These are phyloP conservation scores for Arabidopsis arenosa DNA, from an alignment of 345 rosid genomes.

Conservation along the genomic window DNA sequence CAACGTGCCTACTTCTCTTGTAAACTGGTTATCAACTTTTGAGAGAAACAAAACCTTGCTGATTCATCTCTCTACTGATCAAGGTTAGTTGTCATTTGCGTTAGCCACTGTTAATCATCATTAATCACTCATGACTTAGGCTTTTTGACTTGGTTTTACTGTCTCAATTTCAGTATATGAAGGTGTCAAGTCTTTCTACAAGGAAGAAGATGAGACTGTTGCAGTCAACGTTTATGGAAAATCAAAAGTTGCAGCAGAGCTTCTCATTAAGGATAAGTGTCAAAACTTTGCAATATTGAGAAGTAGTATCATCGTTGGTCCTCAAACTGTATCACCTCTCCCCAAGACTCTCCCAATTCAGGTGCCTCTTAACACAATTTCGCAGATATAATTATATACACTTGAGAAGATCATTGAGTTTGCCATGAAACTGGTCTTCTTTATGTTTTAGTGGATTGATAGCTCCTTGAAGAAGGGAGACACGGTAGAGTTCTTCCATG, in stretches of 20 bases:
- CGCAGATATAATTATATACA: background rate
- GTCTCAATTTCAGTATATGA: constrained; percentile 61
- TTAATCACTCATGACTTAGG: constrained; percentile 1
- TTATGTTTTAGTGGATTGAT: constrained; percentile 78
- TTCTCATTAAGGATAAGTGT: constrained; percentile 61
- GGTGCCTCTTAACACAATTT: constrained; percentile 47
- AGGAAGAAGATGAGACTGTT: constrained; percentile 80
- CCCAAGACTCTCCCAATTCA: constrained; percentile 88
- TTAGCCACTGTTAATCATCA: background rate
- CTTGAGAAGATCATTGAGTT: background rate
- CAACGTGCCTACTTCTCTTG: constrained; percentile 77
- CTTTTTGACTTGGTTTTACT: constrained; percentile 22
- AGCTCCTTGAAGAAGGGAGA: constrained; percentile 73
- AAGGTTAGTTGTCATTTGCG: constrained; percentile 51
- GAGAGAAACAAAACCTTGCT: constrained; percentile 52
- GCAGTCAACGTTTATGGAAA: constrained; percentile 87
- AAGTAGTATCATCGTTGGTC: constrained; percentile 88
- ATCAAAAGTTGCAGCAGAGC: constrained; percentile 88
- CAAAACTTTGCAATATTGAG: constrained; percentile 75
- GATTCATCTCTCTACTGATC: constrained; percentile 92
- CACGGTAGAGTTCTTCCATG: constrained; percentile 68
- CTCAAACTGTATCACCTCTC: constrained; percentile 84
- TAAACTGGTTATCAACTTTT: constrained; percentile 67
- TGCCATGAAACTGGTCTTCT: constrained; percentile 1
- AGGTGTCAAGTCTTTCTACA: constrained; percentile 87